Evolutionary conservation across 768 basidiomycete genomes (phyloP).

Genomic region (Tubosaeta sp.): DNA sequence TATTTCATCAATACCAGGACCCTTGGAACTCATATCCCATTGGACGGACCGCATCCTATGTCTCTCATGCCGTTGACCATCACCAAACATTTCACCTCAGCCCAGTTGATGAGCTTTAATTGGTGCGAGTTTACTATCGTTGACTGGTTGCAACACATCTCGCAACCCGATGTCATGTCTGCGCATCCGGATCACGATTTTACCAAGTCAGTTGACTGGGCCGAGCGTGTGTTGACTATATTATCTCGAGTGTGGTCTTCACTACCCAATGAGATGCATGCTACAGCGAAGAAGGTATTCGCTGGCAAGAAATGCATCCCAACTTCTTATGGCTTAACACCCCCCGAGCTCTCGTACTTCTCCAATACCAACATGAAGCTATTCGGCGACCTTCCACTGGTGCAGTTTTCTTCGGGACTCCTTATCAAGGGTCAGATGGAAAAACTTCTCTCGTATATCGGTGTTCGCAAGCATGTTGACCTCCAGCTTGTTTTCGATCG

Average conservation of each 20-base stretch:
- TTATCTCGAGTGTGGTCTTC: slow-evolving; percentile 72
- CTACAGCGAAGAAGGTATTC: slow-evolving; percentile 40
- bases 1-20: slow-evolving; percentile 67
- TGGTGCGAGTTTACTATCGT: slow-evolving; percentile 75
- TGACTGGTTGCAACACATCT: slow-evolving; percentile 73
- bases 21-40: slow-evolving; percentile 54
- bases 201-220: slow-evolving; percentile 61
- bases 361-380: slow-evolving; percentile 66
- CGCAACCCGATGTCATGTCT: slow-evolving; percentile 41
- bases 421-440: slow-evolving; percentile 68
- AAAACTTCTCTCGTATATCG: slow-evolving; percentile 64
- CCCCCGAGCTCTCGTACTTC: slow-evolving; percentile 76
- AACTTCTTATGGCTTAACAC: slow-evolving; percentile 57
- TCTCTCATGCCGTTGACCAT: slow-evolving; percentile 68
- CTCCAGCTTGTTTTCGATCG: slow-evolving; percentile 90
- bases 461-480: slow-evolving; percentile 89
- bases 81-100: slow-evolving; percentile 53
- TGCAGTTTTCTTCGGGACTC: slow-evolving; percentile 61
- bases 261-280: slow-evolving; percentile 44
- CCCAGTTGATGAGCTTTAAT: slow-evolving; percentile 56
- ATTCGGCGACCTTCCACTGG: slow-evolving; percentile 85
- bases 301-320: slow-evolving; percentile 46
- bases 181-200: slow-evolving; percentile 55
- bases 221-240: slow-evolving; percentile 70
- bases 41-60: slow-evolving; percentile 73